A percentile compares a stretch with the other conserved stretches of the same genome.
Conservation (phyloP, 768 basidiomycete species). For the Suillus hirtellus region DNA sequence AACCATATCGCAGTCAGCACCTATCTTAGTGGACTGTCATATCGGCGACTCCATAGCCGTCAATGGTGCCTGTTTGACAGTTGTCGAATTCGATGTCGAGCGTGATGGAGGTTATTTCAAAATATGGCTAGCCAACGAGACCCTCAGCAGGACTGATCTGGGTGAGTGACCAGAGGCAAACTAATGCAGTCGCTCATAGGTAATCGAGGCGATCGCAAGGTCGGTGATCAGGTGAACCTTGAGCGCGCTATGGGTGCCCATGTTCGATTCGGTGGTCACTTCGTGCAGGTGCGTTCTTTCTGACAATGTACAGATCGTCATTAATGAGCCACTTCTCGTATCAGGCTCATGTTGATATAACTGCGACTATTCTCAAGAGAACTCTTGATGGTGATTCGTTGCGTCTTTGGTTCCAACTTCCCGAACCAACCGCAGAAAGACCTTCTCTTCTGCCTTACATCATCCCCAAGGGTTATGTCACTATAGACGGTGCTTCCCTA, state of each 20-base stretch:
- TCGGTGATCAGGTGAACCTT: conserved; percentile 83
- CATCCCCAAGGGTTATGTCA: conserved; percentile 92
- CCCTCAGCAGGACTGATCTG: conserved; percentile 85
- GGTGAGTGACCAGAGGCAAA: conserved; percentile 47
- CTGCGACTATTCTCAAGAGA: conserved; percentile 70
- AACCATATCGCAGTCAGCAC: conserved; percentile 66
- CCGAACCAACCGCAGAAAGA: conserved; percentile 53
- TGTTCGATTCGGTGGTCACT: conserved; percentile 93
- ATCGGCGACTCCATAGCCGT: conserved; percentile 94
- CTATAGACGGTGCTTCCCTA: conserved; percentile 92
- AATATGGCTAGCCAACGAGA: conserved; percentile 96
- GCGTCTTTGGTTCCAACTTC: conserved; percentile 77
- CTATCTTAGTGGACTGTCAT: conserved; percentile 85
- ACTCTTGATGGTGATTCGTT: conserved; percentile 84
- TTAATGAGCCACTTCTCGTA: neutral
- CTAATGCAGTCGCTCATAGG: conserved; percentile 2
- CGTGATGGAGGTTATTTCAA: conserved; percentile 79
- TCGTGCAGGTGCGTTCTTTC: conserved; percentile 75
- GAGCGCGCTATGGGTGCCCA: conserved; percentile 95
- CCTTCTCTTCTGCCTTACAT: conserved; percentile 78
- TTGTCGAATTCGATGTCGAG: conserved; percentile 73
- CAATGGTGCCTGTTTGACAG: conserved; percentile 88
- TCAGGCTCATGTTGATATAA: conserved; percentile 93
- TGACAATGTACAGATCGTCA: neutral
- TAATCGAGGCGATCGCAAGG: conserved; percentile 60